A percentile compares a stretch with the other conserved stretches of the same genome.
Evolutionary conservation across 2,329 filamentous ascomycete genomes (phyloP).

Genomic region (Pyrenophora seminiperda): DNA sequence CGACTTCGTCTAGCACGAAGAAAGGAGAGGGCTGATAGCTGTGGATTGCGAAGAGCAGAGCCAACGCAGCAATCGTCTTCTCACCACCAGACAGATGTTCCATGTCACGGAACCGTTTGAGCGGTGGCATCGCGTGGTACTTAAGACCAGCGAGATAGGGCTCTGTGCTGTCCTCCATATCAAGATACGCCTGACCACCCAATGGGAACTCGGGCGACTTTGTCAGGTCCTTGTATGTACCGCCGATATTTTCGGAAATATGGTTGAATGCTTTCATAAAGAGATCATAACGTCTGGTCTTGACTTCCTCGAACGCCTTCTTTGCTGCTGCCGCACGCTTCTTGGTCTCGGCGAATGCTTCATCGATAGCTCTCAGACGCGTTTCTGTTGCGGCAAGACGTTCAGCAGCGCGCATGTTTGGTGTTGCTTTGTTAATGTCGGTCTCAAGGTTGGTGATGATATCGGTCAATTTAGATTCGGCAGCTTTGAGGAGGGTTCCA

Average conservation of each 20-base stretch:
- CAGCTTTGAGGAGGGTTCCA: conserved; percentile 32
- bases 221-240: conserved; percentile 94
- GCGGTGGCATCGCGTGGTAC: conserved; percentile 97
- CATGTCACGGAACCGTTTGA: conserved; percentile 99
- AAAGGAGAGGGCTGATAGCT: conserved; percentile 95
- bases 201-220: conserved; percentile 88
- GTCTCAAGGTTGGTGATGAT: conserved; percentile 74
- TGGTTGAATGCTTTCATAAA: conserved; percentile 96
- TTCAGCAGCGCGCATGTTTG: conserved; percentile 95
- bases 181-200: conserved; percentile 86
- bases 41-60: conserved; percentile 95
- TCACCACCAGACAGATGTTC: conserved; percentile 96
- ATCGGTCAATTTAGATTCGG: conserved; percentile 78
- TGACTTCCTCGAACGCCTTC: conserved; percentile 82
- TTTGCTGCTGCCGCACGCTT: conserved; percentile 73
- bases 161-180: conserved; percentile 95
- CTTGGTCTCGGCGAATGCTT: conserved; percentile 87
- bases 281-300: conserved; percentile 80
- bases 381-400: conserved; percentile 84
- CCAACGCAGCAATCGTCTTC: conserved; percentile 97
- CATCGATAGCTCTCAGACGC: conserved; percentile 80
- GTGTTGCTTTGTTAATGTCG: conserved; percentile 91
- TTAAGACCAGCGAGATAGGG: conserved; percentile 96
- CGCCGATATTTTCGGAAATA: conserved; percentile 91
- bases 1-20: conserved; percentile 97